Evolutionary conservation across 176 grass and related monocot species (phyloP).

Genomic region (Elaeis guineensis): DNA sequence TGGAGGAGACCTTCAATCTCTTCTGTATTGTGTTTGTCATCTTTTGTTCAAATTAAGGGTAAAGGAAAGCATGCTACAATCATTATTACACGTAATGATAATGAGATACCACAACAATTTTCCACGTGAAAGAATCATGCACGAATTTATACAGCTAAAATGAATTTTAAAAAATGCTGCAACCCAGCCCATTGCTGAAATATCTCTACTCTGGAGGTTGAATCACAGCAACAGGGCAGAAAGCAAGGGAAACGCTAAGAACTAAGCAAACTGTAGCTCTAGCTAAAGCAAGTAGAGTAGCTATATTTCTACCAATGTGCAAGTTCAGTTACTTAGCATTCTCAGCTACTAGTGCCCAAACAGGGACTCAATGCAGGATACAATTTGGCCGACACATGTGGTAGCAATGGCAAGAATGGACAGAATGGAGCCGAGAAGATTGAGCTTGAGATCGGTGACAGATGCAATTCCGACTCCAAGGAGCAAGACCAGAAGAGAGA

Average conservation of each 20-base stretch:
- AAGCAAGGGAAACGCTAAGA: too few relatives aligned
- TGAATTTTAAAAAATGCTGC: slow-evolving; percentile 43
- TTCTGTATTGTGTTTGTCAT: slow-evolving; percentile 93
- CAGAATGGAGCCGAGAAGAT: slow-evolving; percentile 71
- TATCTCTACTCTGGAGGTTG: too few relatives aligned
- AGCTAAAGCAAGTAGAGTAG: too few relatives aligned
- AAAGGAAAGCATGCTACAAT: slow-evolving; percentile 17
- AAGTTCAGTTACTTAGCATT: too few relatives aligned
- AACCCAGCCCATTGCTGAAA: slow-evolving; percentile 25
- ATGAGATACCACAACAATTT: too few relatives aligned
- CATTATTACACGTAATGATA: background rate
- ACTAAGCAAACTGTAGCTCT: too few relatives aligned
- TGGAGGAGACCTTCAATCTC: slow-evolving; percentile 77
- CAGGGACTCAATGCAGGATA: slow-evolving; percentile 23
- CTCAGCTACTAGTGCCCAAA: too few relatives aligned
- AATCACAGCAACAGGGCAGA: too few relatives aligned
- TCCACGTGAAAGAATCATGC: too few relatives aligned
- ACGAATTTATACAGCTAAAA: too few relatives aligned
- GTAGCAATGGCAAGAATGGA: slow-evolving; percentile 56
- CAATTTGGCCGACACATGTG: slow-evolving; percentile 78
- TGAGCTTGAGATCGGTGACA: slow-evolving; percentile 82
- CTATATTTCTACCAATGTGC: too few relatives aligned
- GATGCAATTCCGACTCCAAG: slow-evolving; percentile 83
- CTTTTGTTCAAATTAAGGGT: slow-evolving; percentile 41
- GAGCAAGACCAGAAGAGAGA: slow-evolving; percentile 68